These are phyloP conservation scores for Schrenkiella parvula DNA, from an alignment of 345 rosid genomes.

Conservation along the genomic window DNA sequence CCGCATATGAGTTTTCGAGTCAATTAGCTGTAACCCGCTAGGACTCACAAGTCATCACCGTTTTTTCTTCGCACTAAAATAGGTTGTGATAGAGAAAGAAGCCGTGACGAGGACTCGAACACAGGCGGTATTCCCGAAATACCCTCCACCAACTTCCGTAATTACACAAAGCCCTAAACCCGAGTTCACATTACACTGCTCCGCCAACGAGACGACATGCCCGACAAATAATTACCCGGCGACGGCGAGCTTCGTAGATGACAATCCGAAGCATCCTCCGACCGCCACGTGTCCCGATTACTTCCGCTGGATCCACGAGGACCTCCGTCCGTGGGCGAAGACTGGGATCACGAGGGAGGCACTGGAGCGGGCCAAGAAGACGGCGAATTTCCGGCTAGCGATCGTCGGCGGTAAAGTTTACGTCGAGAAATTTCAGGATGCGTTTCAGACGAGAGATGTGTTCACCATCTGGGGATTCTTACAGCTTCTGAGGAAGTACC, in stretches of 20 bases:
- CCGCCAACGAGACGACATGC: conserved; percentile 30
- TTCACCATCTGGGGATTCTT: conserved; percentile 85
- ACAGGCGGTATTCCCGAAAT: conserved; percentile 3
- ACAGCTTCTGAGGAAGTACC: conserved; percentile 71
- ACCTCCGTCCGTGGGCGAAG: conserved; percentile 56
- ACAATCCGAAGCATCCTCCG: conserved; percentile 1
- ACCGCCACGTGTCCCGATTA: conserved; percentile 47
- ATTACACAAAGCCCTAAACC: conserved; percentile 22
- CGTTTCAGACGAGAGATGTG: conserved; percentile 75
- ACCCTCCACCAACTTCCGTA: conserved; percentile 6
- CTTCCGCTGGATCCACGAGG: conserved; percentile 76
- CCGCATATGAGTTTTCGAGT: not conserved
- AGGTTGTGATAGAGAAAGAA: conserved; percentile 21
- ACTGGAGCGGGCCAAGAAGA: conserved; percentile 46
- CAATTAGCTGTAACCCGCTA: conserved; percentile 20
- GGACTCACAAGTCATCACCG: not conserved
- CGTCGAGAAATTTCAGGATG: conserved; percentile 40
- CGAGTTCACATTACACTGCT: conserved; percentile 23
- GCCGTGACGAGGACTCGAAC: not conserved
- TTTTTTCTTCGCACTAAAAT: not conserved
- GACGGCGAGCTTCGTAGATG: conserved; percentile 24
- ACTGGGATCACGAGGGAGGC: conserved; percentile 60
- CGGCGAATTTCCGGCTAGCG: conserved; percentile 61
- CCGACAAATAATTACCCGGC: conserved; percentile 37
- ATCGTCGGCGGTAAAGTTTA: conserved; percentile 54